Percentiles rank a stretch among this genome's conserved stretches.
Conservation (phyloP, 192 early-diverging fungal species). For the Backusella macrospora region DNA sequence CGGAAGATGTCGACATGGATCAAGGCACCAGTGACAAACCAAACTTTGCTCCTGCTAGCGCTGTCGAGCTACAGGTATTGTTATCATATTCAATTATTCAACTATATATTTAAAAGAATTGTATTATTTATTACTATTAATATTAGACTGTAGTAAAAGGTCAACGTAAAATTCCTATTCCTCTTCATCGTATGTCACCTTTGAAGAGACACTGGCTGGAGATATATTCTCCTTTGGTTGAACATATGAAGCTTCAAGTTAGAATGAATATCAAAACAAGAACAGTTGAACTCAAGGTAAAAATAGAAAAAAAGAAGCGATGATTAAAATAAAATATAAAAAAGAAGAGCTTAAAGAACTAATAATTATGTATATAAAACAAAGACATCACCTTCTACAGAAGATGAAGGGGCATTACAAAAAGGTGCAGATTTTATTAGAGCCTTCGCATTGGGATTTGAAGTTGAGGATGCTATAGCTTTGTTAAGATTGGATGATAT, state of each 20-base stretch:
- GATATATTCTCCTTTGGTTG: constrained; percentile 95
- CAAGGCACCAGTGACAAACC: constrained; percentile 59
- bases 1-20: constrained; percentile 45
- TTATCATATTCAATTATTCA: constrained; percentile 1
- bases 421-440: constrained; percentile 97
- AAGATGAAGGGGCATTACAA: constrained; percentile 88
- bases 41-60: constrained; percentile 48
- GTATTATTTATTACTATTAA: neutral
- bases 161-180: constrained; percentile 86
- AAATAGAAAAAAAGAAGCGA: neutral
- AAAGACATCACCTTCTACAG: constrained; percentile 80
- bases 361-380: neutral
- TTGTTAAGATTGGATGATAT: constrained; percentile 95
- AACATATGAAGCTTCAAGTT: constrained; percentile 94
- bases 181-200: constrained; percentile 91
- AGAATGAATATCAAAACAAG: constrained; percentile 92
- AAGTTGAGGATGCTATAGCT: constrained; percentile 92
- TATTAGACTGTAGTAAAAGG: constrained; percentile 45
- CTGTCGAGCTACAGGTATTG: constrained; percentile 58
- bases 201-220: constrained; percentile 93
- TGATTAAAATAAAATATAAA: neutral
- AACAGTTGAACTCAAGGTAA: constrained; percentile 85
- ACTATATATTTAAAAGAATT: neutral
- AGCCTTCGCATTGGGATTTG: constrained; percentile 93
- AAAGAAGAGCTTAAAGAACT: neutral